Conservation (phyloP, 2,329 filamentous ascomycete species). For the Lachnellula arida region DNA sequence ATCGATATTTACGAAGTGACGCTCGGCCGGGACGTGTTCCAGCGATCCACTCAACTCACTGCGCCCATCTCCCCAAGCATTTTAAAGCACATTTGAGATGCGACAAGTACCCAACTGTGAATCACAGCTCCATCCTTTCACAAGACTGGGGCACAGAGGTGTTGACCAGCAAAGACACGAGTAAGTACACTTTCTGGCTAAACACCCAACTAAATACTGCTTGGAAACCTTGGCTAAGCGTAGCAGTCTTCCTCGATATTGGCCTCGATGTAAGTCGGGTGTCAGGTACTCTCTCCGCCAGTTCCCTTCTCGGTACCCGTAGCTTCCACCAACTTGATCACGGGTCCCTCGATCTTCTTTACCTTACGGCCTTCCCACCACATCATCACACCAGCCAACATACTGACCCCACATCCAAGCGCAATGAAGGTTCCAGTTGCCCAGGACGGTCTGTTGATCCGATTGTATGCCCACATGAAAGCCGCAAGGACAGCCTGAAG, state of each 20-base stretch:
- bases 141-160: too few relatives aligned
- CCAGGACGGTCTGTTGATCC: slow-evolving; percentile 15
- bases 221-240: too few relatives aligned
- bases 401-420: slow-evolving; percentile 16
- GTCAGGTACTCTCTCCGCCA: too few relatives aligned
- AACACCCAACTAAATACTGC: too few relatives aligned
- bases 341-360: slow-evolving; percentile 15
- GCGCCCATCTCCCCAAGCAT: neutral
- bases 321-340: slow-evolving; percentile 10
- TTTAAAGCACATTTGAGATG: neutral
- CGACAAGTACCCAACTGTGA: neutral
- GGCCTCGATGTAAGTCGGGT: too few relatives aligned
- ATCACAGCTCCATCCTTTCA: neutral
- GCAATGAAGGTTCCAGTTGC: slow-evolving; percentile 14
- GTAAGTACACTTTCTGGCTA: too few relatives aligned
- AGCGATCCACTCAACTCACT: neutral
- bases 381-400: slow-evolving; percentile 14
- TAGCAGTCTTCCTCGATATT: too few relatives aligned
- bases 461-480: slow-evolving; percentile 19
- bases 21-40: neutral
- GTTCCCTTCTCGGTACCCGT: neutral
- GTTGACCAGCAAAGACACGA: too few relatives aligned
- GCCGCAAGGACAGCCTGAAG: slow-evolving; percentile 24
- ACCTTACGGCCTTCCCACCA: slow-evolving; percentile 18
- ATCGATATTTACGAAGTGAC: neutral